Percentiles rank a stretch among this genome's conserved stretches.
These are phyloP conservation scores for Mitosporidium daphniae DNA, from an alignment of 371 early-diverging fungal genomes.

Conservation along the genomic window DNA sequence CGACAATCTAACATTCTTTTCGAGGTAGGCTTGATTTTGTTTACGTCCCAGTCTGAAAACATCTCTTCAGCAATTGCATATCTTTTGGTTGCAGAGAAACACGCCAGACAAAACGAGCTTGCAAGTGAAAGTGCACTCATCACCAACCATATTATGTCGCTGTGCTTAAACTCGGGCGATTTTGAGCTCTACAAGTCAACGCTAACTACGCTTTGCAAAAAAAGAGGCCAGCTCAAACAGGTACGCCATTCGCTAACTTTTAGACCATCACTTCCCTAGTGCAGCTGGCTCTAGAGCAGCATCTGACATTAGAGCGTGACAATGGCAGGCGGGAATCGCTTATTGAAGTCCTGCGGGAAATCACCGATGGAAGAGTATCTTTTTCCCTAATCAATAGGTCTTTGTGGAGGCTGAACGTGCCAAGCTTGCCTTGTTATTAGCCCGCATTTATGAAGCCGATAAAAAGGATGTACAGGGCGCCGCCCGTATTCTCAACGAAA, in stretches of 20 bases:
- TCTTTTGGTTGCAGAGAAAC: constrained; percentile 36
- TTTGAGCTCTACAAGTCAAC: constrained; percentile 56
- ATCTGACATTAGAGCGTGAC: constrained; percentile 35
- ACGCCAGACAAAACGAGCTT: constrained; percentile 49
- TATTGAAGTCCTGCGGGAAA: constrained; percentile 56
- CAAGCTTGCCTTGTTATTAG: constrained; percentile 41
- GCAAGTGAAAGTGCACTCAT: constrained; percentile 25
- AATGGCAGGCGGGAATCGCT: constrained; percentile 40
- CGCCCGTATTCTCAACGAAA: constrained; percentile 63
- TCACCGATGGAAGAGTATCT: constrained; percentile 71
- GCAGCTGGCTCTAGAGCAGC: constrained; percentile 53
- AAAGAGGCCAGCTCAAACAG: constrained; percentile 65
- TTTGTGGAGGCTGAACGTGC: constrained; percentile 88
- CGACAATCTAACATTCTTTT: too few species aligned
- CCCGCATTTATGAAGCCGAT: constrained; percentile 50
- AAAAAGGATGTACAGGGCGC: constrained; percentile 56
- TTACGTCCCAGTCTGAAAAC: constrained; percentile 27
- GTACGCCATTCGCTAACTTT: constrained; percentile 8
- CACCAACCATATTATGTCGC: constrained; percentile 29
- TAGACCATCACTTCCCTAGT: constrained; percentile 71
- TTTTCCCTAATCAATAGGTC: constrained; percentile 14
- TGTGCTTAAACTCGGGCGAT: constrained; percentile 27
- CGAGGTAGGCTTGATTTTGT: too few species aligned
- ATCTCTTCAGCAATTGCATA: constrained; percentile 37
- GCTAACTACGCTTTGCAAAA: constrained; percentile 50